These are phyloP conservation scores for Heracleum sosnowskyi DNA, from an alignment of 129 eudicot species.

Conservation along the genomic window DNA sequence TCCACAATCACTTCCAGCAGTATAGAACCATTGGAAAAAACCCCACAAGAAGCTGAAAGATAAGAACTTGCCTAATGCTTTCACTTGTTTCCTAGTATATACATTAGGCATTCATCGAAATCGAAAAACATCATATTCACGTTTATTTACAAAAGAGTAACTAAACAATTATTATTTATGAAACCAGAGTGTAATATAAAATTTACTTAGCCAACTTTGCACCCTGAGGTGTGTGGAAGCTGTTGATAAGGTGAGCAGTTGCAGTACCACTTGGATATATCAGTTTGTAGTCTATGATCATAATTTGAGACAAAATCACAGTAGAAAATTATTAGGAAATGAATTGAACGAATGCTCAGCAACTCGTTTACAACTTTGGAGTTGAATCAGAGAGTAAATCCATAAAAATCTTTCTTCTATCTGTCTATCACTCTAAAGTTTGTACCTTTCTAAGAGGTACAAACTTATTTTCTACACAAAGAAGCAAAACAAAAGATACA, in stretches of 20 bases:
- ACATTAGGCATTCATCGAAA: too few relatives aligned
- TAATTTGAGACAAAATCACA: neutral
- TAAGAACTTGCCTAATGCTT: slow-evolving; percentile 69
- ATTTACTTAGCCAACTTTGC: slow-evolving; percentile 4
- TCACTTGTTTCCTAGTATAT: slow-evolving; percentile 75
- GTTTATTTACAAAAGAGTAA: neutral
- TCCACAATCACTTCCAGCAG: neutral
- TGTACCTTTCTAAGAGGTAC: too few relatives aligned
- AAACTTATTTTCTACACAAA: too few relatives aligned
- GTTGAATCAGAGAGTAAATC: too few relatives aligned
- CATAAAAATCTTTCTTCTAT: too few relatives aligned
- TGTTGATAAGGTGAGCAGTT: slow-evolving; percentile 6
- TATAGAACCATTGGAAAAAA: slow-evolving; percentile 32
- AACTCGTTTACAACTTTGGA: too few relatives aligned
- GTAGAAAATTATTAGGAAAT: neutral
- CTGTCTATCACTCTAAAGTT: too few relatives aligned
- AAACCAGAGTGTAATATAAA: neutral
- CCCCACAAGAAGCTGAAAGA: slow-evolving; percentile 40
- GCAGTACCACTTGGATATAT: slow-evolving; percentile 10
- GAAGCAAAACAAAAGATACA: too few relatives aligned
- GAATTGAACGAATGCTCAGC: too few relatives aligned
- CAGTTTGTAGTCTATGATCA: slow-evolving; percentile 3
- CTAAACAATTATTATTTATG: neutral
- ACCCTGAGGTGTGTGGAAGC: slow-evolving; percentile 6
- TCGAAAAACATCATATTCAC: too few relatives aligned